Conservation (phyloP, 1,284 basidiomycete genomes). For the Cutaneotrichosporon sp. region DNA sequence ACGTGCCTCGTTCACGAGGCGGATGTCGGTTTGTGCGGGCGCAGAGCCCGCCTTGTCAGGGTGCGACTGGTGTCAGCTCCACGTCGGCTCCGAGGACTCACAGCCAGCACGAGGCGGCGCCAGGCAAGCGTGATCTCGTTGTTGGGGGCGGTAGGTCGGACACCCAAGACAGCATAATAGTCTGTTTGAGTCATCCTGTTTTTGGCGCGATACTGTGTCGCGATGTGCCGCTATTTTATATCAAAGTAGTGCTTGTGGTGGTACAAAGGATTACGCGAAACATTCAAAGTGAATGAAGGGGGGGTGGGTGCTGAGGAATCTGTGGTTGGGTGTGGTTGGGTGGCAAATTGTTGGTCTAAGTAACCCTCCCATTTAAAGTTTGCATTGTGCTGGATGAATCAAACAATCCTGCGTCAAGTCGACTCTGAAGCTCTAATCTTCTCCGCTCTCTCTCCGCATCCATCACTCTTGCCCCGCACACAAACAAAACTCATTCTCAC, state of each 20-base stretch:
- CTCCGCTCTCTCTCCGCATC: neutral
- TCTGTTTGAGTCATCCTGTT: conserved; percentile 25
- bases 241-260: too few species aligned
- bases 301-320: neutral
- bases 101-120: conserved; percentile 43
- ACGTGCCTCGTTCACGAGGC: conserved; percentile 50
- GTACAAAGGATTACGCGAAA: neutral
- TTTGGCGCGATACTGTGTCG: neutral
- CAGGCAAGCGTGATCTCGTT: conserved; percentile 46
- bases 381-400: neutral
- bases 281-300: too few species aligned
- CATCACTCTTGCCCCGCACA: neutral
- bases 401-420: neutral
- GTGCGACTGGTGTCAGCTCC: conserved; percentile 35
- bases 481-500: neutral
- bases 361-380: conserved; percentile 8
- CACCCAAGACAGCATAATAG: conserved; percentile 45
- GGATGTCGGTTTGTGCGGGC: conserved; percentile 29
- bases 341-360: conserved; percentile 11
- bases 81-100: conserved; percentile 19
- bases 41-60: conserved; percentile 37
- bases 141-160: conserved; percentile 32
- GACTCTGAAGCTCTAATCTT: neutral
- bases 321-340: conserved; percentile 7
- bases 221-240: neutral